Evolutionary conservation across 331 rosid species (phyloP).

Genomic region (Rosa hybrid): DNA sequence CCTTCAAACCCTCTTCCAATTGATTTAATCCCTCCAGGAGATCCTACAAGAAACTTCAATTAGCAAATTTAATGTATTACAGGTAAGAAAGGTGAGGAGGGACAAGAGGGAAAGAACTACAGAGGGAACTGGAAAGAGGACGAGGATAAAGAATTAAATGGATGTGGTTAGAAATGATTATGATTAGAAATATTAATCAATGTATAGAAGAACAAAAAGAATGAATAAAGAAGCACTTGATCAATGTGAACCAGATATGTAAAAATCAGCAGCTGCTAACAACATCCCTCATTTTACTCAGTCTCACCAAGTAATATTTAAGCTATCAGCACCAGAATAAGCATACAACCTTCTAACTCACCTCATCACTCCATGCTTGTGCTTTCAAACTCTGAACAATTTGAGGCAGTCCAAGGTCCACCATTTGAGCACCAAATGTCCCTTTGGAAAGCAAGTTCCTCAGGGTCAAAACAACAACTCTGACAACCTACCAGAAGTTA

Average conservation of each 20-base stretch:
- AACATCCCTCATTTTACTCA: background rate
- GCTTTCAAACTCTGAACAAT: conserved; percentile 93
- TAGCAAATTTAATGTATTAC: background rate
- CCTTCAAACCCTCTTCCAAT: conserved; percentile 88
- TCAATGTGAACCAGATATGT: background rate
- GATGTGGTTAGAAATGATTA: background rate
- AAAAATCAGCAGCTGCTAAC: background rate
- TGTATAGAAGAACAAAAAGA: background rate
- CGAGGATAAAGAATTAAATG: background rate
- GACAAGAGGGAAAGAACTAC: background rate
- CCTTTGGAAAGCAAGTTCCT: conserved; percentile 87
- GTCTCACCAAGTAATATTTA: background rate
- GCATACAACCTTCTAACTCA: conserved; percentile 27
- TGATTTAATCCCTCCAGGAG: conserved; percentile 85
- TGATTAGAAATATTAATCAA: background rate
- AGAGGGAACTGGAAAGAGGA: background rate
- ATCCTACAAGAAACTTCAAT: conserved; percentile 54
- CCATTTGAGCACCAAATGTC: conserved; percentile 95
- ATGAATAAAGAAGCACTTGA: background rate
- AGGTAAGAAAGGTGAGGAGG: background rate
- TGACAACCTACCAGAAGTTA: conserved; percentile 75
- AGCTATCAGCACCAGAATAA: conserved; percentile 1
- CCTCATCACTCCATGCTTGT: conserved; percentile 99
- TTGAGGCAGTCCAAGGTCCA: conserved; percentile 89
- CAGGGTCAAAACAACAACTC: conserved; percentile 89